Evolutionary conservation across 2,329 filamentous ascomycete species (phyloP).

Genomic region (Akanthomyces muscarius): DNA sequence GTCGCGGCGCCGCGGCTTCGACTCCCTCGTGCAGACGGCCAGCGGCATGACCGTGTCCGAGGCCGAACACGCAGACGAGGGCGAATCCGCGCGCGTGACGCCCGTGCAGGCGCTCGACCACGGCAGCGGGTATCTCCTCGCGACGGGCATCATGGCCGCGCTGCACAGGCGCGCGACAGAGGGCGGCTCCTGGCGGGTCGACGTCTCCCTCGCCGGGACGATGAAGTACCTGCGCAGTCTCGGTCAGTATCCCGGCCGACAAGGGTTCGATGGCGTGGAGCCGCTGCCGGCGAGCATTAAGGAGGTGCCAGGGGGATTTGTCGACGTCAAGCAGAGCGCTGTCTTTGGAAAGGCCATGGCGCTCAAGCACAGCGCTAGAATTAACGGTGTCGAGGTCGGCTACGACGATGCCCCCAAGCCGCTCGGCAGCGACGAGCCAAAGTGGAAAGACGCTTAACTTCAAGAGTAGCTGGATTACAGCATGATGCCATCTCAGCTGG

Average conservation of each 20-base stretch:
- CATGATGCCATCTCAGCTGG: not conserved
- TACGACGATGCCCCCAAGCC: slow-evolving; percentile 50
- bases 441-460: slow-evolving; percentile 28
- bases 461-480: not conserved
- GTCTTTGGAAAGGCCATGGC: slow-evolving; percentile 39
- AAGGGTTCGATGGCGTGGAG: slow-evolving; percentile 37
- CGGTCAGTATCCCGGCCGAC: slow-evolving; percentile 43
- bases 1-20: slow-evolving; percentile 46
- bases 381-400: slow-evolving; percentile 43
- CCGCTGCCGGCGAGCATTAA: not conserved
- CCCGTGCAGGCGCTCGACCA: too few species aligned
- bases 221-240: slow-evolving; percentile 54
- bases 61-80: too few species aligned
- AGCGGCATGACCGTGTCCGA: slow-evolving; percentile 31
- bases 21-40: slow-evolving; percentile 49
- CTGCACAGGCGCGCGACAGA: slow-evolving; percentile 40
- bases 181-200: slow-evolving; percentile 41
- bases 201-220: slow-evolving; percentile 51
- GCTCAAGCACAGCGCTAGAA: slow-evolving; percentile 43
- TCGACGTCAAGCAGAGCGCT: slow-evolving; percentile 41
- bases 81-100: too few species aligned
- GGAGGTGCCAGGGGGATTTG: slow-evolving; percentile 31
- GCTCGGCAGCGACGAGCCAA: slow-evolving; percentile 42
- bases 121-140: slow-evolving; percentile 38
- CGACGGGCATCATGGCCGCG: slow-evolving; percentile 48